Percentiles rank a stretch among this genome's conserved stretches.
Evolutionary conservation across 1,284 basidiomycete species (phyloP).

Genomic region (Mrakiaceae sp.): DNA sequence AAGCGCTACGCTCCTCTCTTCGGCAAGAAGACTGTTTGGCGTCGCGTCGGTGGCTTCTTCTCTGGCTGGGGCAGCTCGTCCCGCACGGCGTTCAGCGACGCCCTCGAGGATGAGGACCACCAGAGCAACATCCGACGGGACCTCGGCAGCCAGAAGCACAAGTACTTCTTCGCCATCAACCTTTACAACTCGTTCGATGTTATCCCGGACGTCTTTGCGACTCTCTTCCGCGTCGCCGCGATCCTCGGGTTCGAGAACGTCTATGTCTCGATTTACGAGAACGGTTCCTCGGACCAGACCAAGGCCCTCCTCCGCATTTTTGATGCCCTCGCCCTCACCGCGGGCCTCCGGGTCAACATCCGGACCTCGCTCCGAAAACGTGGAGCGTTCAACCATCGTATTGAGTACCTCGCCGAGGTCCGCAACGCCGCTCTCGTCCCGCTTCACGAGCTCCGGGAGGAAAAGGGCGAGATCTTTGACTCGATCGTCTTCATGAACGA

Average conservation of each 20-base stretch:
- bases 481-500: slow-evolving; percentile 97
- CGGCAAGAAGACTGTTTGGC: slow-evolving; percentile 55
- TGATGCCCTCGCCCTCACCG: slow-evolving; percentile 72
- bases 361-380: slow-evolving; percentile 78
- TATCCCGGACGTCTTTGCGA: slow-evolving; percentile 88
- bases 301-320: slow-evolving; percentile 87
- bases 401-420: slow-evolving; percentile 94
- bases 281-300: slow-evolving; percentile 90
- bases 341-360: slow-evolving; percentile 82
- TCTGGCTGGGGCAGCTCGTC: slow-evolving; percentile 33
- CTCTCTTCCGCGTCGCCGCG: slow-evolving; percentile 80
- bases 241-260: slow-evolving; percentile 92
- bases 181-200: slow-evolving; percentile 96
- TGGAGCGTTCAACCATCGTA: slow-evolving; percentile 94
- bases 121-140: slow-evolving; percentile 36
- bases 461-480: slow-evolving; percentile 83
- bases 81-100: slow-evolving; percentile 36
- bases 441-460: slow-evolving; percentile 77
- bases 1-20: slow-evolving; percentile 73
- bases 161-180: slow-evolving; percentile 97
- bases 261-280: slow-evolving; percentile 94
- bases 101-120: slow-evolving; percentile 21
- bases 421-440: slow-evolving; percentile 89
- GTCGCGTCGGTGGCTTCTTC: slow-evolving; percentile 49
- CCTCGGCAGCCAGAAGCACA: slow-evolving; percentile 54